A percentile compares a stretch with the other conserved stretches of the same genome.
phyloP scores from a whole-genome alignment of 768 basidiomycete genomes.

The Termitomyces sp. region DNA sequence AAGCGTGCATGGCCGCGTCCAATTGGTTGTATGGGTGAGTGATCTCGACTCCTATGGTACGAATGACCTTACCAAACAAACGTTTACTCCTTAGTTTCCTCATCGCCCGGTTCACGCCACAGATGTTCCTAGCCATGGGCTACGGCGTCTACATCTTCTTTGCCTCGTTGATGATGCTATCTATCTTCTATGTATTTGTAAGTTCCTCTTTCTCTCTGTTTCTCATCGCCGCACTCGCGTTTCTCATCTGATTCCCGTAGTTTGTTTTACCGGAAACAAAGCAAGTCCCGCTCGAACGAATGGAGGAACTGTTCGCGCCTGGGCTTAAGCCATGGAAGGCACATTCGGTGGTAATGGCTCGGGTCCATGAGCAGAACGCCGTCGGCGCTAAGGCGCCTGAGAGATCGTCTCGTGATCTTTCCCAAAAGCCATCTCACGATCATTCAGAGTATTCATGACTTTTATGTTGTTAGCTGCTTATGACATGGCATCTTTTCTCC shows the following conservation, averaged over 20 bases:
- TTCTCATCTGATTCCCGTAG: conserved; percentile 8
- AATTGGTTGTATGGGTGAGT: conserved; percentile 31
- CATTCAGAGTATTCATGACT: conserved; percentile 8
- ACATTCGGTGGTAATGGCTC: conserved; percentile 26
- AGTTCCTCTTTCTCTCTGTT: conserved; percentile 5
- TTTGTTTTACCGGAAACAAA: conserved; percentile 39
- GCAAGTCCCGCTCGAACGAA: conserved; percentile 36
- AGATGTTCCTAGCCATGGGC: conserved; percentile 33
- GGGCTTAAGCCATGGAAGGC: conserved; percentile 30
- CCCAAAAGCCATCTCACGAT: conserved; percentile 10
- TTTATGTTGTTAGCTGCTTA: conserved; percentile 5
- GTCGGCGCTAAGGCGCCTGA: conserved; percentile 1
- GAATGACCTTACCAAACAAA: background rate
- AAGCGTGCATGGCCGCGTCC: conserved; percentile 31
- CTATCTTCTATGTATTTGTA: conserved; percentile 31
- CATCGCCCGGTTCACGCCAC: conserved; percentile 33
- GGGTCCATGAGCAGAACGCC: conserved; percentile 17
- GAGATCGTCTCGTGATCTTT: conserved; percentile 4
- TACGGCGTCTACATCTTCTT: conserved; percentile 36
- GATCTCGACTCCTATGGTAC: background rate
- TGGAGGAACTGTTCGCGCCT: conserved; percentile 37
- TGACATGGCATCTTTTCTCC: conserved; percentile 5
- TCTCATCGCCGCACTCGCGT: background rate
- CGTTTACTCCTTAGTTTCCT: conserved; percentile 22
- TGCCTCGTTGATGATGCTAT: conserved; percentile 28